phyloP scores from a whole-genome alignment of 345 rosid species.

The Mercurialis annua region DNA sequence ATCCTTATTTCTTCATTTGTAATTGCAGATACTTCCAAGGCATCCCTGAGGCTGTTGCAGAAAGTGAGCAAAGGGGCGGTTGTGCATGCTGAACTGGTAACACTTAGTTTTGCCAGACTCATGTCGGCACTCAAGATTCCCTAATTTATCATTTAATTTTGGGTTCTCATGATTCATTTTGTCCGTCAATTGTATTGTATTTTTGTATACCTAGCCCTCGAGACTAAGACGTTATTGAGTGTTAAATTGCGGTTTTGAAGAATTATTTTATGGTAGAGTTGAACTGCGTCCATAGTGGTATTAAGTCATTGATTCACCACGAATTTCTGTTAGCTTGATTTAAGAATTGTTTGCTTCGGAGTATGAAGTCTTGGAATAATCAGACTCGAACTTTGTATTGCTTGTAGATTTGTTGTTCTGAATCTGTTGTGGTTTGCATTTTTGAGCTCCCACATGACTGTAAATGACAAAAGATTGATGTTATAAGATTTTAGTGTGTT shows the following conservation, averaged over 20 bases:
- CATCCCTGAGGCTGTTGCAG: constrained; percentile 62
- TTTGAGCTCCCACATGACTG: no score
- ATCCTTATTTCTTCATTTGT: neutral
- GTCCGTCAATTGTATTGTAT: constrained; percentile 10
- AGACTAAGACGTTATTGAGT: neutral
- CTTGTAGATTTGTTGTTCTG: no score
- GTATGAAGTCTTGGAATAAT: neutral
- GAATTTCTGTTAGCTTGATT: neutral
- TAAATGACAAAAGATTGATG: no score
- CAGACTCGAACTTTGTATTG: no score
- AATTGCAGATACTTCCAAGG: constrained; percentile 85
- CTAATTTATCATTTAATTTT: constrained; percentile 13
- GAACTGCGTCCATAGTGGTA: neutral
- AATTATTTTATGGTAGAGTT: neutral
- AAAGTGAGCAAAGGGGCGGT: constrained; percentile 85
- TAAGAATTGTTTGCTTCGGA: neutral
- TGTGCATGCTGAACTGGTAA: constrained; percentile 64
- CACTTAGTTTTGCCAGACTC: constrained; percentile 1
- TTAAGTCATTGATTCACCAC: neutral
- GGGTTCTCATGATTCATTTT: neutral
- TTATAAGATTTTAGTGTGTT: no score
- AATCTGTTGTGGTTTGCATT: no score
- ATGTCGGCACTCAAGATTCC: neutral
- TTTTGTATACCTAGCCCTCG: constrained; percentile 8
- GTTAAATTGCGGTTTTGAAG: neutral